A percentile compares a stretch with the other conserved stretches of the same genome.
phyloP scores from a whole-genome alignment of 176 grass and related monocot genomes.

The Calamus simplicifolius region DNA sequence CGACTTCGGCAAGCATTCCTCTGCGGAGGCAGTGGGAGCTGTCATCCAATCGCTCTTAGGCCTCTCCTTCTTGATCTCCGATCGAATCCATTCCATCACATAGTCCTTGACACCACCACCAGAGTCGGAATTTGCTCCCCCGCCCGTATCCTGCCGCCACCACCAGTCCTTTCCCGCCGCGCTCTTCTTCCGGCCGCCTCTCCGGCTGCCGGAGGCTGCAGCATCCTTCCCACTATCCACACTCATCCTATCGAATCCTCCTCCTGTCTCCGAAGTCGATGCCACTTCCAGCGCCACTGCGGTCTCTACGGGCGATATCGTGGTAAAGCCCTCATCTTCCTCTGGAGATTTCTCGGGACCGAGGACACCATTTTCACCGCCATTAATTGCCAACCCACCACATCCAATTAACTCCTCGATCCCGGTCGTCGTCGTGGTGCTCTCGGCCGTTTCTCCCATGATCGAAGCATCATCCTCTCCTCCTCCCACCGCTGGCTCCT shows the following conservation, averaged over 20 bases:
- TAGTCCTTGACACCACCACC: constrained; percentile 63
- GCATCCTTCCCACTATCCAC: constrained; percentile 36
- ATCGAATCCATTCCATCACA: constrained; percentile 98
- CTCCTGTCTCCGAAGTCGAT: constrained; percentile 35
- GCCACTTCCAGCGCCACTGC: constrained; percentile 22
- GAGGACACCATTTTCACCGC: no score
- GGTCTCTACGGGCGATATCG: constrained; percentile 32
- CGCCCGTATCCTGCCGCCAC: constrained; percentile 77
- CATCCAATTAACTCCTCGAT: constrained; percentile 3
- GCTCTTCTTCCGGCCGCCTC: constrained; percentile 1
- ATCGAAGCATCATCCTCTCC: constrained; percentile 11
- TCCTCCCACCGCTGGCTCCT: neutral
- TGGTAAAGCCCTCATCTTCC: no score
- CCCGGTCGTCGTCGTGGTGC: constrained; percentile 9
- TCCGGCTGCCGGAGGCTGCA: constrained; percentile 29
- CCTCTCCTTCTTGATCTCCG: constrained; percentile 92
- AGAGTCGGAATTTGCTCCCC: constrained; percentile 6
- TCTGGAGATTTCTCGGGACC: no score
- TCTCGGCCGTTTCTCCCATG: constrained; percentile 15
- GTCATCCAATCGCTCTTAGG: constrained; percentile 73
- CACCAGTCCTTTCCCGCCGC: constrained; percentile 55
- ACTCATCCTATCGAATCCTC: constrained; percentile 44
- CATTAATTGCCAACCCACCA: no score
- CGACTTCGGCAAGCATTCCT: constrained; percentile 20
- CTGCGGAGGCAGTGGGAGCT: constrained; percentile 17